Base-by-base conservation (phyloP, 1,139 yeast species). In the Yamadazyma sp. region DNA sequence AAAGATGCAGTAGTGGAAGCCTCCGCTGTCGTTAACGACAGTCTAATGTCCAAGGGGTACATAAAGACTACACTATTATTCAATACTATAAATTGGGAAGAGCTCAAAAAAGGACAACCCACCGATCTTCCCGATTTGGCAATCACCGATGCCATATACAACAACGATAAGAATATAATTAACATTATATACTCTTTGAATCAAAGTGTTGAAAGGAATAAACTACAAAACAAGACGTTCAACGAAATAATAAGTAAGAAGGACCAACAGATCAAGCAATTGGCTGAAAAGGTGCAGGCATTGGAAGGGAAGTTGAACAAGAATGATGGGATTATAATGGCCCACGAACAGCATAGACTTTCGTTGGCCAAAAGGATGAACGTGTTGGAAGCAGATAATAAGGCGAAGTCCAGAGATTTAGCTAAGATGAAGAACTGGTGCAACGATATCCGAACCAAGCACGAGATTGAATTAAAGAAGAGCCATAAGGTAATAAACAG, bases 81-180 rank as follows among this genome's bases (percentile, higher is more conserved):
- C 50, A 56, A 59, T 32, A 50, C 68, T n/a, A 60, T 64, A 21
- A 57, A 70, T 41, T 64, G 70, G 67, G 45, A 54, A 9, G 58
- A 60, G 11, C 48, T 70, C 15, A 42, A 50, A 13, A 31, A 39
- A 9, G 57, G 52, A 17, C 64, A 59, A 42, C 28, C 42, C 4
- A 22, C 31, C 6, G 47, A 48, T 8, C 22, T 45, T 18, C 39
- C 48, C 16, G 51, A 53, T 6, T 39, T 62, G 22, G 35, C 40
- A 26, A 35, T 64, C 16, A 62, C 68, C 2, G 67, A 65, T 16
- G 44, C 47, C n/a, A 39, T 70, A 13, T 70, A 60, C 43, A 57
- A 65, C 39, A 72, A 73, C 47, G 78, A 72, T 48, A 67, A 70
- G 45, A 62, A 66, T 36, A 52, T 62, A 20, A 67, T 73, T 22